Evolutionary conservation across 495 filamentous ascomycete genomes (phyloP).

Genomic region (Penicillium turbatum): DNA sequence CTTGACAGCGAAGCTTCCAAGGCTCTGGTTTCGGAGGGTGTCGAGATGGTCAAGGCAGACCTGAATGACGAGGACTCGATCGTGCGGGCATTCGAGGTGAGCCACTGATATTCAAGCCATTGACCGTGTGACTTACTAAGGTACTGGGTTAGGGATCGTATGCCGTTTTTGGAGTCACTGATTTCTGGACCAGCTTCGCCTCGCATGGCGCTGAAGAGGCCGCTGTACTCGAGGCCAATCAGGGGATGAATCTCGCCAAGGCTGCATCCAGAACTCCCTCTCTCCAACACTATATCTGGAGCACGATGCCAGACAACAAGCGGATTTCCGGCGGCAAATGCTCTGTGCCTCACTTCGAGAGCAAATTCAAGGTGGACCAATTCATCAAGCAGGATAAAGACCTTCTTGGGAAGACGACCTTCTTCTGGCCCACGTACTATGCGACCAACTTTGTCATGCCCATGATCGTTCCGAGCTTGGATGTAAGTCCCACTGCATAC

Average conservation of each 20-base stretch:
- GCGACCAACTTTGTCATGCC: no score
- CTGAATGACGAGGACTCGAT: background rate
- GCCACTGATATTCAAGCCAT: no score
- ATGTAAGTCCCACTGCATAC: no score
- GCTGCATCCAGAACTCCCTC: conserved; percentile 35
- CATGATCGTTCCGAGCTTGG: no score
- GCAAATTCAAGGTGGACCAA: conserved; percentile 25
- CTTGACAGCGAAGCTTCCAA: background rate
- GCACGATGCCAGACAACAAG: conserved; percentile 34
- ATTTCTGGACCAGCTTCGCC: background rate
- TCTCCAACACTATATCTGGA: conserved; percentile 47
- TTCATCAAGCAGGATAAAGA: conserved; percentile 20
- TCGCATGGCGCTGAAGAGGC: background rate
- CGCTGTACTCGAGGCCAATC: conserved; percentile 25
- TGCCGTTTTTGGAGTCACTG: no score
- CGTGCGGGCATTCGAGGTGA: background rate
- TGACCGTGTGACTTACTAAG: no score
- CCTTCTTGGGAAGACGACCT: conserved; percentile 13
- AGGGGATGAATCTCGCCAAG: conserved; percentile 41
- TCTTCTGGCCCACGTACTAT: no score
- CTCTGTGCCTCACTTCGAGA: conserved; percentile 26
- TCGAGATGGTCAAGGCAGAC: background rate
- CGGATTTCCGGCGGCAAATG: conserved; percentile 13
- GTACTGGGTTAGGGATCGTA: no score
- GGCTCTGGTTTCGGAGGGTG: background rate